These are phyloP conservation scores for Epichloe sp. DNA, from an alignment of 2,329 filamentous ascomycete species.

Conservation along the genomic window DNA sequence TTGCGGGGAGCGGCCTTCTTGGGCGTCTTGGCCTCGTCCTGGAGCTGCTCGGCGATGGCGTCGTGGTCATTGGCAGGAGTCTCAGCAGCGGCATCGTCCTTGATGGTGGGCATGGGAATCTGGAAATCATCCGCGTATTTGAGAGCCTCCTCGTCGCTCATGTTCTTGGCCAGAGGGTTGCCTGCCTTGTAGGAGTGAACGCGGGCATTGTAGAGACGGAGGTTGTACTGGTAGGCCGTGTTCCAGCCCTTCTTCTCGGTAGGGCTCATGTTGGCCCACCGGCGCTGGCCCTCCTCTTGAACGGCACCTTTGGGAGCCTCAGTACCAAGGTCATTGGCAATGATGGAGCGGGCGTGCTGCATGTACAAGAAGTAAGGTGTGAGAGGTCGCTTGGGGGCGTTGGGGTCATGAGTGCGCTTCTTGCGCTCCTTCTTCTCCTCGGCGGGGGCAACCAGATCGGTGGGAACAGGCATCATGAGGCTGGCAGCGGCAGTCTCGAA, in stretches of 20 bases:
- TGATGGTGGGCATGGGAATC: constrained; percentile 39
- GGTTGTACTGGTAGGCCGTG: constrained; percentile 54
- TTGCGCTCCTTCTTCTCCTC: constrained; percentile 80
- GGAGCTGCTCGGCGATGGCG: constrained; percentile 46
- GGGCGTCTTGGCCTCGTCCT: constrained; percentile 41
- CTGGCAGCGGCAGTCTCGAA: constrained; percentile 38
- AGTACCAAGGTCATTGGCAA: constrained; percentile 64
- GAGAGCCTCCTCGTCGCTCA: constrained; percentile 47
- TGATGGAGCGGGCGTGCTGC: constrained; percentile 72
- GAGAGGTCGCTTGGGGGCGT: constrained; percentile 84
- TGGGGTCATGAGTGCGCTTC: constrained; percentile 77
- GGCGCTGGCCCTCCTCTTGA: constrained; percentile 71
- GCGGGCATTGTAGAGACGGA: constrained; percentile 51
- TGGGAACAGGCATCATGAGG: constrained; percentile 26
- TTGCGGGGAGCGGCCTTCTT: constrained; percentile 42
- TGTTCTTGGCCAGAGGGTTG: constrained; percentile 44
- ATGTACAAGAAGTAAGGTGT: constrained; percentile 95
- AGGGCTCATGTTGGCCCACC: constrained; percentile 69
- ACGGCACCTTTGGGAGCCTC: constrained; percentile 74
- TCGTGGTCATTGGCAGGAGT: constrained; percentile 34
- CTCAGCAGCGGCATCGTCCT: constrained; percentile 22
- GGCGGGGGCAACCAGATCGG: constrained; percentile 30
- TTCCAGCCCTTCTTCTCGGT: constrained; percentile 58
- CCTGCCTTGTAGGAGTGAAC: constrained; percentile 52
- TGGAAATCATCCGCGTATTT: constrained; percentile 45